phyloP scores from a whole-genome alignment of 2,329 filamentous ascomycete genomes.

The Plenodomus lindquistii region DNA sequence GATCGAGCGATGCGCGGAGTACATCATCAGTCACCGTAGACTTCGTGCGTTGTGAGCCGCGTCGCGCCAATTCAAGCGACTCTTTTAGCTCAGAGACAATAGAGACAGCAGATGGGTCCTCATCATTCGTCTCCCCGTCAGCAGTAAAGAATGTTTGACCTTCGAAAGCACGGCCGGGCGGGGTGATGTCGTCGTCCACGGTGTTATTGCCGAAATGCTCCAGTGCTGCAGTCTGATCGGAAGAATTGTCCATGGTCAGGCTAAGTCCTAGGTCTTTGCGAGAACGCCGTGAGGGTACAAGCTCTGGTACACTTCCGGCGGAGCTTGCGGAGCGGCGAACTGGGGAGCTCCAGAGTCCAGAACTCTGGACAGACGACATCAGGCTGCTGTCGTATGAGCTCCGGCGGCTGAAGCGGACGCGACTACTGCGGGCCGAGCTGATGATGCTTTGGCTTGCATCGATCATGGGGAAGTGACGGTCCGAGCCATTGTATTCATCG shows the following conservation, averaged over 20 bases:
- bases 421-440: slow-evolving; percentile 53
- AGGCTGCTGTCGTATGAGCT: slow-evolving; percentile 62
- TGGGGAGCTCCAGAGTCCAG: slow-evolving; percentile 39
- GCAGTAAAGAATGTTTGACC: slow-evolving; percentile 37
- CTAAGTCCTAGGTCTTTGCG: slow-evolving; percentile 36
- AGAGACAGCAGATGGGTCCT: slow-evolving; percentile 3
- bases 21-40: slow-evolving; percentile 16
- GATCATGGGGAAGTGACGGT: slow-evolving; percentile 53
- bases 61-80: slow-evolving; percentile 33
- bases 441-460: slow-evolving; percentile 45
- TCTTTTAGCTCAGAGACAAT: slow-evolving; percentile 27
- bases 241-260: slow-evolving; percentile 35
- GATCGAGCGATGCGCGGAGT: slow-evolving; percentile 24
- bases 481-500: slow-evolving; percentile 50
- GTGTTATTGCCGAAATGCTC: slow-evolving; percentile 29
- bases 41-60: slow-evolving; percentile 26
- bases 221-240: slow-evolving; percentile 38
- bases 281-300: slow-evolving; percentile 40
- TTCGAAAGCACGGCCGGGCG: slow-evolving; percentile 28
- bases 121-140: slow-evolving; percentile 21
- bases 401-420: slow-evolving; percentile 58
- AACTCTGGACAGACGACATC: slow-evolving; percentile 46
- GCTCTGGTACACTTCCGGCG: slow-evolving; percentile 44
- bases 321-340: slow-evolving; percentile 44
- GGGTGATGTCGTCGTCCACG: slow-evolving; percentile 35